Evolutionary conservation across 2,329 filamentous ascomycete genomes (phyloP).

Genomic region (Lomentospora prolificans): DNA sequence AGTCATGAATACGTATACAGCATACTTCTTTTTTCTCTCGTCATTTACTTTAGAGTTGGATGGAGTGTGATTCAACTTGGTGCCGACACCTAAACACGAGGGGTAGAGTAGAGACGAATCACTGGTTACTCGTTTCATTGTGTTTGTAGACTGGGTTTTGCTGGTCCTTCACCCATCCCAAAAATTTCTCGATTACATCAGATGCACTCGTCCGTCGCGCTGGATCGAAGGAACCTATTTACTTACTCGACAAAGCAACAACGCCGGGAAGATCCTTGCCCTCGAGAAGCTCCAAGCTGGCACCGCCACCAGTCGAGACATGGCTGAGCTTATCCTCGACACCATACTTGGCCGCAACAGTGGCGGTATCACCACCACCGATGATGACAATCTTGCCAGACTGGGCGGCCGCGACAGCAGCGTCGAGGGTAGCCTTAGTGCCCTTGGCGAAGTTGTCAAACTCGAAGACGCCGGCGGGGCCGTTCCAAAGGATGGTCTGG

Average conservation of each 20-base stretch:
- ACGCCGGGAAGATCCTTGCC: conserved; percentile 97
- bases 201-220: not conserved
- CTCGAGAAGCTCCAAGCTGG: conserved; percentile 90
- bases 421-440: conserved; percentile 86
- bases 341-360: conserved; percentile 92
- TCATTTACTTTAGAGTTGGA: no score
- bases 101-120: not conserved
- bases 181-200: not conserved
- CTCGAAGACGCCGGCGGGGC: conserved; percentile 94
- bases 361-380: conserved; percentile 94
- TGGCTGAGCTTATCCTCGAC: conserved; percentile 97
- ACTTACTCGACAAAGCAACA: conserved; percentile 74
- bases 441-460: conserved; percentile 87
- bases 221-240: not conserved
- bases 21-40: conserved; percentile 10
- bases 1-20: conserved; percentile 12
- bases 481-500: conserved; percentile 98
- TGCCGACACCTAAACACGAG: not conserved
- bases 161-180: not conserved
- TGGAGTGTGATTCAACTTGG: no score
- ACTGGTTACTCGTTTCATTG: not conserved
- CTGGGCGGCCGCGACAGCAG: conserved; percentile 70
- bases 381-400: conserved; percentile 95
- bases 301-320: conserved; percentile 93
- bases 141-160: conserved; percentile 1